Evolutionary conservation across 1,139 yeast genomes (phyloP), one percentile per base, ranked within the genome.

Genomic region (Yamadazyma kanchanaburiensis): DNA sequence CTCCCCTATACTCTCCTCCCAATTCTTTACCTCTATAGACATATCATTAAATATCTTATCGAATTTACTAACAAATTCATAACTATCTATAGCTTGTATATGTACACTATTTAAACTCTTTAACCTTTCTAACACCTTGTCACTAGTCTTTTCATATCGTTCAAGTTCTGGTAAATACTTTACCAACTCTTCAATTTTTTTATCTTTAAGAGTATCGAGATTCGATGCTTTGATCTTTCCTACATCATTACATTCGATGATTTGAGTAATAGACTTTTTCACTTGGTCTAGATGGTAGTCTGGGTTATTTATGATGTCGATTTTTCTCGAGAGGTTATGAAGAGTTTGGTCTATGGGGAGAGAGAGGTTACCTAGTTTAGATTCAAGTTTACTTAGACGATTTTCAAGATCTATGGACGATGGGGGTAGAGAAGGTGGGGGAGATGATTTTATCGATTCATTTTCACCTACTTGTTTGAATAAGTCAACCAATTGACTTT

Each of bases 51-150:
- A 35, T 9, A 51, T 45, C 16, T 42, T 25, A 31, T 75, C 77
- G 21, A 76, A 37, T 6, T 42, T 42, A 6, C 43, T 42, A 5
- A 58, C 51, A n/a, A 56, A 49, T 4, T 45, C 42, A 4, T 60
- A 52, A 6, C 56, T 43, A 14, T 41, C 48, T 6, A 60, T 60
- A 21, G 62, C 35, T 15, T 65, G 70, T 5, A 61, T 42, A 43
- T 77, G 82, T 2, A 75, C 54, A 0, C 47, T 50, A 34, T 66
- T 62, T 27, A 77, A 53, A 0, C 70, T 51, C 35, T 67, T 62
- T 19, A 78, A 51, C 23, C 85, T 50, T 10, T 52, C 43, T 3
- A 71, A 32, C 2, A 76, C 32, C 3, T 53, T 45, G 0, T 81
- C 80, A 1, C 75, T 49, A 2, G 52, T 40, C 6, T 46, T 39